These are phyloP conservation scores for Phyllosticta citrichinensis DNA, from an alignment of 2,329 filamentous ascomycete genomes.

Conservation along the genomic window DNA sequence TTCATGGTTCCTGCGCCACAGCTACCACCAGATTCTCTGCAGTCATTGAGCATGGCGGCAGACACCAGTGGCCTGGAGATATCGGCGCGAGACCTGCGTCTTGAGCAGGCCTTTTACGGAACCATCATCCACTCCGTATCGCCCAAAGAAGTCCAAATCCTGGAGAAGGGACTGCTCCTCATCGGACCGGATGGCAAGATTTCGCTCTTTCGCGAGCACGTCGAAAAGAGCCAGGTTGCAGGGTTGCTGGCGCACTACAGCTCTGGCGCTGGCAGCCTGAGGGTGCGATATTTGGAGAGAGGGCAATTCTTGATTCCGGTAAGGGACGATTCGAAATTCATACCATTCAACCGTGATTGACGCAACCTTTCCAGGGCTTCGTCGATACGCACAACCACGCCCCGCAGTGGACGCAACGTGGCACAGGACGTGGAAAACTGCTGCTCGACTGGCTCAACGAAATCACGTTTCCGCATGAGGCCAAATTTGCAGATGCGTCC, in stretches of 20 bases:
- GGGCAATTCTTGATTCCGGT: slow-evolving; percentile 46
- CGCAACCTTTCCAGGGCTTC: slow-evolving; percentile 31
- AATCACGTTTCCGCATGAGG: slow-evolving; percentile 57
- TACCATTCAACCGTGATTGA: neutral
- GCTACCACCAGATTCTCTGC: neutral
- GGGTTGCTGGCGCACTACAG: slow-evolving; percentile 6
- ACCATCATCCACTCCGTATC: slow-evolving; percentile 9
- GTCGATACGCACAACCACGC: slow-evolving; percentile 62
- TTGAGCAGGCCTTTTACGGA: slow-evolving; percentile 8
- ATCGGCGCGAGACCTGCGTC: slow-evolving; percentile 8
- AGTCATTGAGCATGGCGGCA: neutral
- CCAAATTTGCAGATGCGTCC: slow-evolving; percentile 44
- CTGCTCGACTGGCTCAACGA: slow-evolving; percentile 48
- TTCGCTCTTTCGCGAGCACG: slow-evolving; percentile 6
- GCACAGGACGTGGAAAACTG: slow-evolving; percentile 29
- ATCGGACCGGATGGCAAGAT: slow-evolving; percentile 7
- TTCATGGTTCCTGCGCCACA: neutral
- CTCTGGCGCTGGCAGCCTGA: slow-evolving; percentile 5
- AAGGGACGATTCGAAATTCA: neutral
- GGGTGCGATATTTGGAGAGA: slow-evolving; percentile 24
- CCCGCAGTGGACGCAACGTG: slow-evolving; percentile 43
- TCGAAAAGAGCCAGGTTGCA: slow-evolving; percentile 8
- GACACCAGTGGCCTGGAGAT: slow-evolving; percentile 1
- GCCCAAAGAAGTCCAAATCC: slow-evolving; percentile 6
- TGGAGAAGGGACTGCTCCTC: slow-evolving; percentile 5